phyloP scores from a whole-genome alignment of 2,329 filamentous ascomycete genomes.

The Claviceps lovelessii region DNA sequence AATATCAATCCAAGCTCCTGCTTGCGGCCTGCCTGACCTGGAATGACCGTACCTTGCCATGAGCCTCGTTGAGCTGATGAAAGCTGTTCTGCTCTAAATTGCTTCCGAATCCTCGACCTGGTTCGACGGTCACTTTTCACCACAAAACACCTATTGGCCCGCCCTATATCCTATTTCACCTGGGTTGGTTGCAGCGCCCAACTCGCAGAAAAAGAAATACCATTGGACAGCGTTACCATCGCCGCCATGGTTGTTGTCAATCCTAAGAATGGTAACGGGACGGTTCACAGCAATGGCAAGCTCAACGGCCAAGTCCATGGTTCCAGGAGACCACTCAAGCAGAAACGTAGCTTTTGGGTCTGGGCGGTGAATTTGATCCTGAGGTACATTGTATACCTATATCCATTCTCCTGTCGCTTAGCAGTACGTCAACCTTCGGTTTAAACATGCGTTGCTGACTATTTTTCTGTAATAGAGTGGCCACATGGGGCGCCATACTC shows the following conservation, averaged over 20 bases:
- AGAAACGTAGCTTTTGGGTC: slow-evolving; percentile 15
- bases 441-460: background rate
- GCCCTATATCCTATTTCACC: background rate
- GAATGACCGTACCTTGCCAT: background rate
- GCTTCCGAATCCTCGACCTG: background rate
- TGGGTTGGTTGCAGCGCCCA: background rate
- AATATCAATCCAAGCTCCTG: background rate
- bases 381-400: slow-evolving; percentile 28
- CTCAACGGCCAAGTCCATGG: slow-evolving; percentile 15
- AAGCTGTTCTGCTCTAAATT: background rate
- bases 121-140: background rate
- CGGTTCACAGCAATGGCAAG: slow-evolving; percentile 21
- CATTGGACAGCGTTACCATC: background rate
- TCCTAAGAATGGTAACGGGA: slow-evolving; percentile 25
- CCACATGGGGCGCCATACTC: slow-evolving; percentile 75
- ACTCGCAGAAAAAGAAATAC: background rate
- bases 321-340: slow-evolving; percentile 12
- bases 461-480: slow-evolving; percentile 36
- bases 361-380: slow-evolving; percentile 35
- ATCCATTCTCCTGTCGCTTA: background rate
- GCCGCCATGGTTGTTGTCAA: slow-evolving; percentile 20
- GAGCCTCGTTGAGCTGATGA: background rate
- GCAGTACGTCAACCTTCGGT: background rate
- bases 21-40: background rate
- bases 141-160: background rate